Conservation (phyloP, 2,329 filamentous ascomycete genomes). For the Paecilomyces dactylethromorphus region DNA sequence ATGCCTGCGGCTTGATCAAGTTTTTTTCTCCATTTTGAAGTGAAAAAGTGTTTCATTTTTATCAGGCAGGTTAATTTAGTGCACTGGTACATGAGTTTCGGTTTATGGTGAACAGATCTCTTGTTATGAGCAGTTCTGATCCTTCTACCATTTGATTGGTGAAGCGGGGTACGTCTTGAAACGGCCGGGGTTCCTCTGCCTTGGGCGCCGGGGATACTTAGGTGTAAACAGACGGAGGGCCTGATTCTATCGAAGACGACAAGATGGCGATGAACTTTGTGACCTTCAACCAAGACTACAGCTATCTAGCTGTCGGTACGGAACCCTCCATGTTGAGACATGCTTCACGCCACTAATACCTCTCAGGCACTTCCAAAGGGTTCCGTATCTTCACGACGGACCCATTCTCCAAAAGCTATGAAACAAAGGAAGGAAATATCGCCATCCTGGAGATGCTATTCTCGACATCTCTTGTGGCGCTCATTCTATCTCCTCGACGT, state of each 20-base stretch:
- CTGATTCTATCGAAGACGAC: constrained; percentile 3
- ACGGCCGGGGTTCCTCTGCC: background rate
- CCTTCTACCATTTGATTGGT: constrained; percentile 6
- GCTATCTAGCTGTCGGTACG: constrained; percentile 88
- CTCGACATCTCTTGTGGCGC: constrained; percentile 89
- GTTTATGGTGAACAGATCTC: background rate
- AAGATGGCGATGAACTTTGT: constrained; percentile 89
- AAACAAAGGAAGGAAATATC: constrained; percentile 90
- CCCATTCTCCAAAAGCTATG: constrained; percentile 90
- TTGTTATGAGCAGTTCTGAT: background rate
- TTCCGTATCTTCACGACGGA: constrained; percentile 97
- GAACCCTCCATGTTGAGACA: constrained; percentile 2
- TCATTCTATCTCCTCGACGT: constrained; percentile 85
- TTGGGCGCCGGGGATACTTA: background rate
- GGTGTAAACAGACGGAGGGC: background rate
- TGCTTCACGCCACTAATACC: constrained; percentile 3
- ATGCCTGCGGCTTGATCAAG: background rate
- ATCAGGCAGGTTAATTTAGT: background rate
- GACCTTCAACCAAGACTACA: constrained; percentile 98
- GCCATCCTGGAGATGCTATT: constrained; percentile 98
- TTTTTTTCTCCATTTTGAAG: background rate
- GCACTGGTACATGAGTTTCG: background rate
- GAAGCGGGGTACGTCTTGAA: constrained; percentile 7
- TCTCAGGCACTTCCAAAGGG: constrained; percentile 76
- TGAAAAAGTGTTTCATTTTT: background rate